These are phyloP conservation scores for Taxillus chinensis DNA, from an alignment of 164 flowering plant species.

Conservation along the genomic window DNA sequence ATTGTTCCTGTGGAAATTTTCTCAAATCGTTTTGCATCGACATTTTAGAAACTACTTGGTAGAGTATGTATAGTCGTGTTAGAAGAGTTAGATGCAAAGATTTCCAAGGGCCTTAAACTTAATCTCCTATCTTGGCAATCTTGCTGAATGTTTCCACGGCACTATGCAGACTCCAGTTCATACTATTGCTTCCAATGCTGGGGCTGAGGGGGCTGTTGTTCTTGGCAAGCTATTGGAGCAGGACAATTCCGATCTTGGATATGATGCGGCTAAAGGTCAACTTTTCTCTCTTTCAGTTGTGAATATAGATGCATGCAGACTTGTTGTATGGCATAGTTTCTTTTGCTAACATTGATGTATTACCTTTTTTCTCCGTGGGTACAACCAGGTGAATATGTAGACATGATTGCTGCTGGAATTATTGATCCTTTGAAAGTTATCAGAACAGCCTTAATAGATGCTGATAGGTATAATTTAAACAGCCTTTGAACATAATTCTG, in stretches of 20 bases:
- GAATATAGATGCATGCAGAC: background rate
- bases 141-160: no score
- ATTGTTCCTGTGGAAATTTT: no score
- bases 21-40: no score
- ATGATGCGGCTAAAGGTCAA: conserved; percentile 96
- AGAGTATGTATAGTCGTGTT: no score
- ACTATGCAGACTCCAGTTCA: conserved; percentile 70
- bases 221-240: conserved; percentile 95
- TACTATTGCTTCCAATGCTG: conserved; percentile 90
- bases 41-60: no score
- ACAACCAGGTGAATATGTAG: conserved; percentile 76
- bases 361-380: background rate
- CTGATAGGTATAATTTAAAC: conserved; percentile 57
- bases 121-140: no score
- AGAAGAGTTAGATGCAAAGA: no score
- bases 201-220: conserved; percentile 95
- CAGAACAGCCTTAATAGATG: conserved; percentile 95
- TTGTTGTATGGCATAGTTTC: background rate
- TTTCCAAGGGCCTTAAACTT: no score
- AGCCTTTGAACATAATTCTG: background rate
- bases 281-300: background rate
- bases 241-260: conserved; percentile 78
- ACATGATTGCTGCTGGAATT: conserved; percentile 90
- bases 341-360: background rate
- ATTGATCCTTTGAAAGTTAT: conserved; percentile 95